Evolutionary conservation across 2,329 filamentous ascomycete genomes (phyloP).

Genomic region (Fusarium coffeatum): DNA sequence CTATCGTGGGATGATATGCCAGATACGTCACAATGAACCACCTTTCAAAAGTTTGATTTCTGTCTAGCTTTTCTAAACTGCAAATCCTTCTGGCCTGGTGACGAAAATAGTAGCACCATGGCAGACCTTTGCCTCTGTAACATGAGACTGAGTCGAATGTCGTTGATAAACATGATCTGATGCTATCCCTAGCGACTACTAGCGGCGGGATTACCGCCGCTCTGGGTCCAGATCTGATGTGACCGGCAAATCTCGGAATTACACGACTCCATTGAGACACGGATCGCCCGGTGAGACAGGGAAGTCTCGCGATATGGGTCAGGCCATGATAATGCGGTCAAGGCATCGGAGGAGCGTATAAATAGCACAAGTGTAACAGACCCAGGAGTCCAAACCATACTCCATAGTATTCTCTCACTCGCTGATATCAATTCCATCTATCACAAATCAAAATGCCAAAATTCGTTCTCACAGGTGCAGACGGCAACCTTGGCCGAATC

Average conservation of each 20-base stretch:
- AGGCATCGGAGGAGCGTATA: background rate
- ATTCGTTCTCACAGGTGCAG: slow-evolving; percentile 43
- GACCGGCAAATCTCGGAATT: slow-evolving; percentile 30
- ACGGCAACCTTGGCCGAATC: slow-evolving; percentile 41
- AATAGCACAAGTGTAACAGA: background rate
- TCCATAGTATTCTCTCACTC: background rate
- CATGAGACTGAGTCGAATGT: slow-evolving; percentile 7
- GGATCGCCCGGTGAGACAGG: slow-evolving; percentile 9
- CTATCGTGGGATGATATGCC: background rate
- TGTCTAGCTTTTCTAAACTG: background rate
- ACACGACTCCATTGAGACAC: slow-evolving; percentile 5
- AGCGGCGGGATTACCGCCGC: slow-evolving; percentile 24
- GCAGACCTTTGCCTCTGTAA: background rate
- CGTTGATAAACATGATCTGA: slow-evolving; percentile 16
- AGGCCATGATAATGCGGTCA: slow-evolving; percentile 6
- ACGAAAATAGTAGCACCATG: background rate
- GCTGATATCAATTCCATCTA: background rate
- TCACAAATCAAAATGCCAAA: slow-evolving; percentile 34
- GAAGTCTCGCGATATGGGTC: slow-evolving; percentile 2
- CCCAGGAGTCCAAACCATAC: background rate
- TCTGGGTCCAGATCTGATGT: slow-evolving; percentile 29
- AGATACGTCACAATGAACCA: background rate
- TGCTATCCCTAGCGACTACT: slow-evolving; percentile 1
- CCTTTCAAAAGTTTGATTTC: background rate
- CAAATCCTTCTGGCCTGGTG: slow-evolving; percentile 51